phyloP scores from a whole-genome alignment of 371 early-diverging fungal species.

The Actinomortierella ambigua region DNA sequence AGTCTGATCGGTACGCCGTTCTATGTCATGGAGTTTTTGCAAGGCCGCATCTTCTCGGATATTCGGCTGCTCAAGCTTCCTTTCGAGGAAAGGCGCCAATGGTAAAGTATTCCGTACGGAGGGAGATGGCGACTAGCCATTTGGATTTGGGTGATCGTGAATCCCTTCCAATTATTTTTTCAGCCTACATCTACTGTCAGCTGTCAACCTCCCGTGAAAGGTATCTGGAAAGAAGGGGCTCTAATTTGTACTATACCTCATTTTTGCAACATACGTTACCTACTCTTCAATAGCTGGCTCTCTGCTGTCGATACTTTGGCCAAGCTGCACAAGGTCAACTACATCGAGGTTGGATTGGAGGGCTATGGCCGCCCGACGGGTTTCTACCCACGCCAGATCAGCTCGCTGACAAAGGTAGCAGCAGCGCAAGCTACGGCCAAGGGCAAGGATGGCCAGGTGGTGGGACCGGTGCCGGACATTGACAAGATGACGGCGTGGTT shows the following conservation, averaged over 20 bases:
- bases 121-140: too few relatives aligned
- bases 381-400: conserved; percentile 86
- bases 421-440: conserved; percentile 68
- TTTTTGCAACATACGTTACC: too few relatives aligned
- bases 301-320: conserved; percentile 80
- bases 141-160: too few relatives aligned
- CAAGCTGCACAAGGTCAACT: conserved; percentile 78
- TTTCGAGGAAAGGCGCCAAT: conserved; percentile 59
- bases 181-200: too few relatives aligned
- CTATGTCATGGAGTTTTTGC: conserved; percentile 93
- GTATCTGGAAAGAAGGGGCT: too few relatives aligned
- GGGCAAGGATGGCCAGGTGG: conserved; percentile 60
- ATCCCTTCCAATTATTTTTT: too few relatives aligned
- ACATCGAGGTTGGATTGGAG: conserved; percentile 67
- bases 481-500: conserved; percentile 81
- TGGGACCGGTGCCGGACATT: conserved; percentile 72
- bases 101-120: conserved; percentile 42
- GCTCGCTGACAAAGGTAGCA: conserved; percentile 70
- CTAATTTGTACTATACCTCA: too few relatives aligned
- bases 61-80: conserved; percentile 59
- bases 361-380: conserved; percentile 68
- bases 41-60: conserved; percentile 85
- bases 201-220: too few relatives aligned
- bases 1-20: conserved; percentile 88
- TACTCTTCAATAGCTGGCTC: conserved; percentile 57